Evolutionary conservation across 192 early-diverging fungal genomes (phyloP).

Genomic region (Obelidium mucronatum): DNA sequence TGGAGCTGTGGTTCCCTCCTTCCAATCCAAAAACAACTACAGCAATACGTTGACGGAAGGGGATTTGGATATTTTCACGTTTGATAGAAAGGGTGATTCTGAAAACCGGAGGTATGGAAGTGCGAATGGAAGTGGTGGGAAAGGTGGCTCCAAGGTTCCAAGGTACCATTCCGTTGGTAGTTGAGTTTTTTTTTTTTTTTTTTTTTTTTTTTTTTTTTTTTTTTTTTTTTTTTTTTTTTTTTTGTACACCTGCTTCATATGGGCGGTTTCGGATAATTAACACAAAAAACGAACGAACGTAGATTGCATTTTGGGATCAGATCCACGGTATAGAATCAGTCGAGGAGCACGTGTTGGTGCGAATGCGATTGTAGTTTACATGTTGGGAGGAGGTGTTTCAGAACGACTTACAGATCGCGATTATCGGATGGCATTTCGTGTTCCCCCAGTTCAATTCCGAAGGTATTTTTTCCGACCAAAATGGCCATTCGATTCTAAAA

Average conservation of each 20-base stretch:
- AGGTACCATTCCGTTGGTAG: constrained; percentile 8
- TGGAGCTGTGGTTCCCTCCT: background rate
- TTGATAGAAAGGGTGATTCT: constrained; percentile 22
- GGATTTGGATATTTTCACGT: background rate
- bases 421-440: constrained; percentile 27
- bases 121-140: background rate
- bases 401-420: constrained; percentile 15
- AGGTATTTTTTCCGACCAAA: background rate
- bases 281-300: too few relatives aligned
- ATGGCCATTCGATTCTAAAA: constrained; percentile 3
- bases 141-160: constrained; percentile 17
- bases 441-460: background rate
- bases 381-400: background rate
- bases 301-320: constrained; percentile 18
- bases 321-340: constrained; percentile 1
- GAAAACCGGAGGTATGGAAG: background rate
- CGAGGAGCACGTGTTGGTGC: background rate
- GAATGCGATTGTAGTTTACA: constrained; percentile 18
- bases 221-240: too few relatives aligned
- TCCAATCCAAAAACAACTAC: background rate
- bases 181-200: background rate
- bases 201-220: too few relatives aligned
- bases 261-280: too few relatives aligned
- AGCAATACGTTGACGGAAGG: too few relatives aligned
- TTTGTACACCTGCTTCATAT: too few relatives aligned